A percentile compares a stretch with the other conserved stretches of the same genome.
These are phyloP conservation scores for Xylaria sp. DNA, from an alignment of 2,329 filamentous ascomycete species.

Conservation along the genomic window DNA sequence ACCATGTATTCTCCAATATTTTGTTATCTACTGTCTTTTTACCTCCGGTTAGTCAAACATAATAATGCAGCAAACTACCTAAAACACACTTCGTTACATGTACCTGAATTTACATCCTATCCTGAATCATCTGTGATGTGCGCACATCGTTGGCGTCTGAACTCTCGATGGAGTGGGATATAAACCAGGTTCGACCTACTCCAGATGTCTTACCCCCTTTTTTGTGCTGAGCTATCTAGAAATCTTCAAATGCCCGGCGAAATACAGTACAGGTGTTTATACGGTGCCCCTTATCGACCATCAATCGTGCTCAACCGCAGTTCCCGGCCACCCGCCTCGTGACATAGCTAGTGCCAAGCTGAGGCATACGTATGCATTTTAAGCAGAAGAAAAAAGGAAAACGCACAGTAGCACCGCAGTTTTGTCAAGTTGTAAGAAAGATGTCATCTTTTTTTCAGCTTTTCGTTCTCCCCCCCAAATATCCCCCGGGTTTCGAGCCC, in stretches of 20 bases:
- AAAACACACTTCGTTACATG: constrained; percentile 2
- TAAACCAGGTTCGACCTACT: not conserved
- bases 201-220: not conserved
- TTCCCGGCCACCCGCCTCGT: not conserved
- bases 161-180: not conserved
- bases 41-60: not conserved
- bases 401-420: constrained; percentile 1
- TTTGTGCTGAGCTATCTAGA: not conserved
- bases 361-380: not conserved
- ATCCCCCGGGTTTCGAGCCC: not conserved
- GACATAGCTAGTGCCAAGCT: constrained; percentile 1
- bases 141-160: not conserved
- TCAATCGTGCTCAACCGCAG: not conserved
- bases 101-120: not conserved
- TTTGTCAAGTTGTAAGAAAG: not conserved
- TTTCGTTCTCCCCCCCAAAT: not conserved
- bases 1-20: not conserved
- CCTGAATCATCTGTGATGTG: not conserved
- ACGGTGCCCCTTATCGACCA: not conserved
- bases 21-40: not conserved
- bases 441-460: not conserved
- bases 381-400: not conserved
- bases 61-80: not conserved
- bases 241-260: not conserved
- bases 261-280: not conserved